Percentiles rank a stretch among this genome's conserved stretches.
phyloP scores from a whole-genome alignment of 2,329 filamentous ascomycete species.

The Sporothrix variecibatus region DNA sequence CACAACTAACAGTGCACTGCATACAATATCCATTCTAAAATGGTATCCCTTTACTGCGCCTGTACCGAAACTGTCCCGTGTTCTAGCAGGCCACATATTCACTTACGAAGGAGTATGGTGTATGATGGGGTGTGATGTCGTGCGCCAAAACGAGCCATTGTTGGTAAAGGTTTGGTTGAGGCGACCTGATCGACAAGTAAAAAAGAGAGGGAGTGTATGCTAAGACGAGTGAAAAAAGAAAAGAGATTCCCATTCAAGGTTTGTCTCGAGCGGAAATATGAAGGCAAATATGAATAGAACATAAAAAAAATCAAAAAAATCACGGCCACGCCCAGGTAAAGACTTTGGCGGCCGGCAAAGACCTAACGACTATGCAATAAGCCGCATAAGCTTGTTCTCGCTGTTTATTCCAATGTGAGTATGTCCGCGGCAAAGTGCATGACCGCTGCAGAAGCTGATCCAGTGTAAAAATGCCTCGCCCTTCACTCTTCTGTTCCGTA shows the following conservation, averaged over 20 bases:
- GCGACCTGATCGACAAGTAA: not conserved
- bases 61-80: not conserved
- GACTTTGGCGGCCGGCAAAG: not conserved
- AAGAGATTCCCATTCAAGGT: not conserved
- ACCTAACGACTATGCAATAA: not conserved
- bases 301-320: not conserved
- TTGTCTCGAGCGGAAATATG: not conserved
- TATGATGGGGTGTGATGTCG: constrained; percentile 10
- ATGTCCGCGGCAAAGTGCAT: constrained; percentile 15
- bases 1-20: not conserved
- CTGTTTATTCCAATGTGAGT: not conserved
- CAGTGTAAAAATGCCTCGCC: not conserved
- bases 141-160: not conserved
- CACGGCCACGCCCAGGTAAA: not conserved
- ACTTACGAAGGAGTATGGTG: not conserved
- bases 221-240: not conserved
- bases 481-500: not conserved
- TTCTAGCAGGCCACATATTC: not conserved
- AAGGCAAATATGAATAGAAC: not conserved
- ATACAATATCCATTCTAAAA: too few relatives aligned
- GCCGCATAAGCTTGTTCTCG: not conserved
- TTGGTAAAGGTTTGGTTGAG: constrained; percentile 9
- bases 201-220: not conserved
- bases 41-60: not conserved
- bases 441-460: not conserved